Base-by-base conservation (phyloP, 805 yeast species). In the Saturnispora serradocipensis region DNA sequence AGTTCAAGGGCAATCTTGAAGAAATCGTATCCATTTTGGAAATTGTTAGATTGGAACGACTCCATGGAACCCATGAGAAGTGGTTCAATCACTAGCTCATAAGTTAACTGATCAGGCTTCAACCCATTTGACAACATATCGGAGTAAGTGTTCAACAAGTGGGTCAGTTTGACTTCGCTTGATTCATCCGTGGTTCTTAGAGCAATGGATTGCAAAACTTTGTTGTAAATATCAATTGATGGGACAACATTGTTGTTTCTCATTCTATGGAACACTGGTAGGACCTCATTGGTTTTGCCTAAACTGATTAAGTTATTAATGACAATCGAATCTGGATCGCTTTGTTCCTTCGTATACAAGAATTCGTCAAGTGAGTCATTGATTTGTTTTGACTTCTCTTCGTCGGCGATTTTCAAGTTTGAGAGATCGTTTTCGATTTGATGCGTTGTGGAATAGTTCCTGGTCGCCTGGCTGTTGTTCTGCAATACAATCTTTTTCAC, bases 141-240 rank as follows among this genome's bases (percentile, higher is more conserved):
- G 48, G 85, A 86, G 61, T 85, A 85, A 35, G 83, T 80, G 20
- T 80, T 82, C 56, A 85, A 67, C 53, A 85, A 63, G 50, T 75
- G 78, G 2, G 86, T 83, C 62, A 85, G 70, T 61, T 76, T 77
- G 45, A 74, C 75, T 61, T 85, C 88, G 6, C 78, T 65, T 25
- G 81, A 71, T 55, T 73, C 76, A 51, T 76, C 77, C 51, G 75
- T 73, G 38, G 78, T 59, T 63, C 93, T 73, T 43, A 64, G 54
- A 13, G 75, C 65, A 10, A 85, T 72, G 0, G 89, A 81, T 20
- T 67, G 63, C 43, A 85, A 66, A 5, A 84, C 80, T 16, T 74
- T 67, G 54, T 78, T 76, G 66, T 78, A 85, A 2, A 73, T 63
- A 2, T 72, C 74, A 6, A 78, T 61, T 7, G 80, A 68, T 27